Evolutionary conservation across 2,329 filamentous ascomycete genomes (phyloP), one percentile per base, ranked within the genome.

Genomic region (Proliferodiscus dingleyae): DNA sequence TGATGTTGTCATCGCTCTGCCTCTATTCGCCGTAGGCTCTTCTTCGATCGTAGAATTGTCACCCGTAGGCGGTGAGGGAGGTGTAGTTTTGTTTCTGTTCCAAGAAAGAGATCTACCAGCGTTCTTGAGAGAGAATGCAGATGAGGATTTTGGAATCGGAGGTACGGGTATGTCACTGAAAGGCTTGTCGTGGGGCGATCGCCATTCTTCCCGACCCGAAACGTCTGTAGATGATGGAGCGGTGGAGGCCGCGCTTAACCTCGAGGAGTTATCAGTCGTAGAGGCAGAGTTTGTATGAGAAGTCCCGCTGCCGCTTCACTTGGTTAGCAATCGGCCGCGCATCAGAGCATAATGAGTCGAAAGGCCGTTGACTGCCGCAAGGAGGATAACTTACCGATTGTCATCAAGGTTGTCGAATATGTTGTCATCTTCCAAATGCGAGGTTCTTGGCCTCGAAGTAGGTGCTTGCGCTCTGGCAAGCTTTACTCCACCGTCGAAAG

Each of bases 201-300:
- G 56, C 54, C 55, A 61, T 7, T 64, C 61, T 23, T 63, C 59
- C 18, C 50, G 46, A 7, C 53, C 53, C 16, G 51, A 48, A 29
- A 49, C 38, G 46, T 62, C 60, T 33, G 57, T 62, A 5, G 61
- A 64, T 13, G 63, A 65, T 22, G 63, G 59, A 13, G 62, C 56
- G 18, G 63, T 64, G 26, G 63, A 65, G 30, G 59, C 55, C 33
- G 61, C 61, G 49, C 63, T 64, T 36, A 63, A 42, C 36, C 63
- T 54, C 10, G 63, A 65, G 1, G 63, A 65, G 50, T 64, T 62
- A 38, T 64, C 62, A 34, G 61, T 58, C 3, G 61, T 63, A 18
- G 62, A 64, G 38, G 57, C 52, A 28, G 60, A 63, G 50, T 62
- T 64, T 28, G 60, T 61, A 44, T 65, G 62, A 3, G 63, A 65